These are phyloP conservation scores for Stephania yunnanensis DNA, from an alignment of 164 flowering plant species.

Conservation along the genomic window DNA sequence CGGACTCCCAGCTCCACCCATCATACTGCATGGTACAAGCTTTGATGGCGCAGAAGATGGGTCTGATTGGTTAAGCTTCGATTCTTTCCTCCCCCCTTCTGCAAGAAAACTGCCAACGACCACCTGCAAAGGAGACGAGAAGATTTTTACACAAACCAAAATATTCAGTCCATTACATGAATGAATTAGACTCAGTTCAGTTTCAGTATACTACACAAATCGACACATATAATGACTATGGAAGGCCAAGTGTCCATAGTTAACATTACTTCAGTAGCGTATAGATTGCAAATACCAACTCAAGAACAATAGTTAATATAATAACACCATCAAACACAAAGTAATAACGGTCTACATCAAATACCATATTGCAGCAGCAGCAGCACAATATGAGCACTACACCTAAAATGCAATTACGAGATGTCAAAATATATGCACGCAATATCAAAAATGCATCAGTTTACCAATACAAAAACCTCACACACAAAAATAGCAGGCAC, in stretches of 20 bases:
- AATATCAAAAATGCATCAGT: too few relatives aligned
- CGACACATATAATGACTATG: too few relatives aligned
- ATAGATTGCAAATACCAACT: neutral
- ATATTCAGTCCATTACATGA: neutral
- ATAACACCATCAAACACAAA: neutral
- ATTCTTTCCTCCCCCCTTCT: slow-evolving; percentile 47
- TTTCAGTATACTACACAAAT: too few relatives aligned
- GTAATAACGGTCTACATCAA: neutral
- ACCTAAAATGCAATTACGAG: too few relatives aligned
- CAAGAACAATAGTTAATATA: neutral
- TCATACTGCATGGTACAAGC: slow-evolving; percentile 20
- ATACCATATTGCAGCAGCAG: too few relatives aligned
- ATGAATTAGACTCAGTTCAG: too few relatives aligned
- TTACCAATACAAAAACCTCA: too few relatives aligned
- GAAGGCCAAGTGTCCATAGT: too few relatives aligned
- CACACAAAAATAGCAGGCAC: too few relatives aligned
- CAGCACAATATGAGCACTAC: too few relatives aligned
- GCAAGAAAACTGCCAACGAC: slow-evolving; percentile 74
- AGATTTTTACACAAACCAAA: neutral
- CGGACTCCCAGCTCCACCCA: slow-evolving; percentile 47
- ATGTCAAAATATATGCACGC: too few relatives aligned
- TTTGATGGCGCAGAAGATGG: slow-evolving; percentile 33
- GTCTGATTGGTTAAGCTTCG: slow-evolving; percentile 35
- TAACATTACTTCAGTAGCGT: neutral
- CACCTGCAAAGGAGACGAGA: slow-evolving; percentile 40